A percentile compares a stretch with the other conserved stretches of the same genome.
phyloP scores from a whole-genome alignment of 1,139 yeast species.

The Diutina rugosa region DNA sequence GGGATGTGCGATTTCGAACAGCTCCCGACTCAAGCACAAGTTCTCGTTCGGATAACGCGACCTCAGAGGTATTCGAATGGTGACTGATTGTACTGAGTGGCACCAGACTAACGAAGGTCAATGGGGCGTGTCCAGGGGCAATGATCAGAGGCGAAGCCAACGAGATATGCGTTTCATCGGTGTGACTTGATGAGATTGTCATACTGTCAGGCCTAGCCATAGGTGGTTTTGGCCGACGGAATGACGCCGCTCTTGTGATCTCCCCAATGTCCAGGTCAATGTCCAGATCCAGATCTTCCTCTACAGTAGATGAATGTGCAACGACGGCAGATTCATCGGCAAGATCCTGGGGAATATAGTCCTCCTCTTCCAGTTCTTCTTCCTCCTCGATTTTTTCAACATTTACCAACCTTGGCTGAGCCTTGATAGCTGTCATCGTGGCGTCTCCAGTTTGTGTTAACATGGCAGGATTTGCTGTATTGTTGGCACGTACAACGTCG shows the following conservation, averaged over 20 bases:
- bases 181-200: neutral
- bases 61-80: neutral
- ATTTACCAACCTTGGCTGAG: slow-evolving; percentile 52
- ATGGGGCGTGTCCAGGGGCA: neutral
- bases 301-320: neutral
- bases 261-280: slow-evolving; percentile 33
- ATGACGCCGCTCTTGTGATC: slow-evolving; percentile 30
- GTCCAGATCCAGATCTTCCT: slow-evolving; percentile 19
- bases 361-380: slow-evolving; percentile 29
- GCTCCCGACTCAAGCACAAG: neutral
- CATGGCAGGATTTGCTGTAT: slow-evolving; percentile 7
- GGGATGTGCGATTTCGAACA: neutral
- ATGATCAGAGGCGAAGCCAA: neutral
- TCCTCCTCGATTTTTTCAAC: slow-evolving; percentile 40
- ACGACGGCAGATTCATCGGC: neutral
- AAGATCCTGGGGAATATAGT: slow-evolving; percentile 7
- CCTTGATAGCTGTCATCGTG: slow-evolving; percentile 59
- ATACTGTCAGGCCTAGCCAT: neutral
- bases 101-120: neutral
- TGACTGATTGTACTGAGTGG: neutral
- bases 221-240: slow-evolving; percentile 10
- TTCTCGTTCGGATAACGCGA: slow-evolving; percentile 1
- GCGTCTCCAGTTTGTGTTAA: slow-evolving; percentile 5
- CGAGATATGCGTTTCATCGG: neutral
- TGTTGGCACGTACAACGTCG: slow-evolving; percentile 25